Conservation (phyloP, 305 asterid species). For the Coffea humblotiana region DNA sequence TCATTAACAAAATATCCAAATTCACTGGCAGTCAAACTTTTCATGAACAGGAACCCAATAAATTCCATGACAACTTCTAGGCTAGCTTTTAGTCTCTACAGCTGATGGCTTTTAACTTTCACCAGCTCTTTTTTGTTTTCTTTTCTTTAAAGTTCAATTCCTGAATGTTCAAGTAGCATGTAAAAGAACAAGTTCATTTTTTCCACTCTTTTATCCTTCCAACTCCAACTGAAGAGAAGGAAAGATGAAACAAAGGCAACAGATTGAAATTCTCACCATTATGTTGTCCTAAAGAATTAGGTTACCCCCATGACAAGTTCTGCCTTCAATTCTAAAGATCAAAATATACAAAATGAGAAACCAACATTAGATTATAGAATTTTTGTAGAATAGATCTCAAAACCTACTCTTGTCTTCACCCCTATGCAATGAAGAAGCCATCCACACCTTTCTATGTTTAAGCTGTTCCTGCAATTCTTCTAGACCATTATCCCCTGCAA, state of each 20-base stretch:
- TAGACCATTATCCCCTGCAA: constrained; percentile 39
- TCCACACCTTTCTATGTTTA: constrained; percentile 69
- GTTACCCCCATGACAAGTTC: too few relatives aligned
- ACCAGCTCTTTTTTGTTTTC: neutral
- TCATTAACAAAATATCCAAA: constrained; percentile 3
- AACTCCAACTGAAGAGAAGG: neutral
- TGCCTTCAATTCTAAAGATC: neutral
- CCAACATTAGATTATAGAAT: neutral
- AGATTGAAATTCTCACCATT: neutral
- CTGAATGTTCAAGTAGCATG: neutral
- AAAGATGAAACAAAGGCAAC: neutral
- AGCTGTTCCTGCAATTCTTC: constrained; percentile 53
- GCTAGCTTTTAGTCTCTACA: neutral
- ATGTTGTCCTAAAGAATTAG: neutral
- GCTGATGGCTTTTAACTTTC: neutral
- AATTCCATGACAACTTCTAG: neutral
- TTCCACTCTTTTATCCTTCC: neutral
- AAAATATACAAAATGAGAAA: neutral
- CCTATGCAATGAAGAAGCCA: constrained; percentile 90
- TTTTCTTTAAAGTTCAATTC: neutral
- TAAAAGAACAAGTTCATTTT: neutral
- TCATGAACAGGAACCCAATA: neutral
- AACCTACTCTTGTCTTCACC: constrained; percentile 84
- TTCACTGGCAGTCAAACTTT: neutral
- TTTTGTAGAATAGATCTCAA: neutral